Percentiles rank a stretch among this genome's conserved stretches.
These are phyloP conservation scores for Tagetes erecta DNA, from an alignment of 129 eudicot genomes.

Conservation along the genomic window DNA sequence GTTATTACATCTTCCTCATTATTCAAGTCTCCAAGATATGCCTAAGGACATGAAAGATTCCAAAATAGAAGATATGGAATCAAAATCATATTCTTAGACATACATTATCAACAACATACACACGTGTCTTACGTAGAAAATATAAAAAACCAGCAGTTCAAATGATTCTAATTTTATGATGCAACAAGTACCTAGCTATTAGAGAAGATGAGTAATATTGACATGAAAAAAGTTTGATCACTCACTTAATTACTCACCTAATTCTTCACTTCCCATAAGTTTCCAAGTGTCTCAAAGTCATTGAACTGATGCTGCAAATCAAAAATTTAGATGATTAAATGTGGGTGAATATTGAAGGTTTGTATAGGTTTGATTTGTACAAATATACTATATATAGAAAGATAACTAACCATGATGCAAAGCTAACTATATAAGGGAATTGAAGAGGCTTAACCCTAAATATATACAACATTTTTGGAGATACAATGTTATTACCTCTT, in stretches of 20 bases:
- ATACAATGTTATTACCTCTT: constrained; percentile 35
- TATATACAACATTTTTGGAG: too few relatives aligned
- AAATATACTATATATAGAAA: too few relatives aligned
- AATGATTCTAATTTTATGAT: constrained; percentile 17
- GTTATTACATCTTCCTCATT: constrained; percentile 18
- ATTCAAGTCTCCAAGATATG: constrained; percentile 11
- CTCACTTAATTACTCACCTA: neutral
- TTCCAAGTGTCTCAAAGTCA: constrained; percentile 31
- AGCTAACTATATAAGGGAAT: too few relatives aligned
- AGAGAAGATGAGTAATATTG: neutral
- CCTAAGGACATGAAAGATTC: neutral
- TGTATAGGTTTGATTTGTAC: too few relatives aligned
- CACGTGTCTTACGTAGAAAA: constrained; percentile 4
- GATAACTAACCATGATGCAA: too few relatives aligned
- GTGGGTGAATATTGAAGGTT: neutral
- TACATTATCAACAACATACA: constrained; percentile 6
- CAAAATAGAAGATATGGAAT: constrained; percentile 12
- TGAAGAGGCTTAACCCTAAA: too few relatives aligned
- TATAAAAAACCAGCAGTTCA: neutral
- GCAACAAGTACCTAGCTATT: neutral
- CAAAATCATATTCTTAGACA: constrained; percentile 3
- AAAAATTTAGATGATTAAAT: constrained; percentile 13
- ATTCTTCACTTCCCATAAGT: constrained; percentile 35
- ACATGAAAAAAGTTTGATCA: constrained; percentile 2
- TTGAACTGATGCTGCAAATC: constrained; percentile 47